Conservation (phyloP, 345 rosid species). For the Toxicodendron radicans region DNA sequence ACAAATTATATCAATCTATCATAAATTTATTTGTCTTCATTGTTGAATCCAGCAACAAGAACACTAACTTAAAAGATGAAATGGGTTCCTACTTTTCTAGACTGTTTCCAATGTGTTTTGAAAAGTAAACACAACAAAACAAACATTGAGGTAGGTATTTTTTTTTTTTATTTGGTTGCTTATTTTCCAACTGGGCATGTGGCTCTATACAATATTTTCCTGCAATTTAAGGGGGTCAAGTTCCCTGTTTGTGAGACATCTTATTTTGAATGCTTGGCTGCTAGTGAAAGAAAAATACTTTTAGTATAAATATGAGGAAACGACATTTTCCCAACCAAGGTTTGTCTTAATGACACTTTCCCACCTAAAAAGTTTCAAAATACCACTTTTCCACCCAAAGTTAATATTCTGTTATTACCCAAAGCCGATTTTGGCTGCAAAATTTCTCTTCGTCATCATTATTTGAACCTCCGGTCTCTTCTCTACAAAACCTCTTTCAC, state of each 20-base stretch:
- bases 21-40: slow-evolving; percentile 1
- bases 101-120: neutral
- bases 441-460: too few species aligned
- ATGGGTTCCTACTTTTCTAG: neutral
- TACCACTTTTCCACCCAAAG: too few species aligned
- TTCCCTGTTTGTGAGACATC: neutral
- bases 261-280: neutral
- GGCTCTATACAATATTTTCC: slow-evolving; percentile 16
- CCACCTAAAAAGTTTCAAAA: too few species aligned
- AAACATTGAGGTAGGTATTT: neutral
- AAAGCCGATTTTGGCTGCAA: too few species aligned
- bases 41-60: neutral
- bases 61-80: neutral
- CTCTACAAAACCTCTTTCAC: too few species aligned
- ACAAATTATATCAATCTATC: neutral
- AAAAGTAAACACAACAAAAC: neutral
- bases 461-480: too few species aligned
- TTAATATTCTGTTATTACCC: too few species aligned
- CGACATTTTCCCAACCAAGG: too few species aligned
- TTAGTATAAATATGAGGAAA: too few species aligned
- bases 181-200: neutral
- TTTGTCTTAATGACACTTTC: too few species aligned
- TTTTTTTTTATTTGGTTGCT: neutral
- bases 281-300: neutral
- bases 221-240: neutral